Evolutionary conservation across 1,284 basidiomycete genomes (phyloP).

Genomic region (Chalciporus sp.): DNA sequence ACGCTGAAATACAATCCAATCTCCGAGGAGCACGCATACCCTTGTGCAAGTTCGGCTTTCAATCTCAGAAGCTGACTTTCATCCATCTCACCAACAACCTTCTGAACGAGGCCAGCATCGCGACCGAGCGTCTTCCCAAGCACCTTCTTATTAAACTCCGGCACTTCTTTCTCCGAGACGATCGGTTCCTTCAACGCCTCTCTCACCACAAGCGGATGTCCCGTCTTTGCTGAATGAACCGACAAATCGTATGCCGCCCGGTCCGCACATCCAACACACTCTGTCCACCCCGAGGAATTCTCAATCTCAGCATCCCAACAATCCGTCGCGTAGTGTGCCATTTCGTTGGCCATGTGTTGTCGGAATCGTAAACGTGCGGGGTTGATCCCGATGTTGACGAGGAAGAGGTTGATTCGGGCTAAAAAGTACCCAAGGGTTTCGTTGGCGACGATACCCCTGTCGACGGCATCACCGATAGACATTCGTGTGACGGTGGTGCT

Average conservation of each 20-base stretch:
- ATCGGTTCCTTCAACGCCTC: constrained; percentile 85
- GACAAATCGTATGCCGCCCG: constrained; percentile 92
- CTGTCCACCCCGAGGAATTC: constrained; percentile 95
- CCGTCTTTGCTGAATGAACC: constrained; percentile 65
- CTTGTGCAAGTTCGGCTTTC: constrained; percentile 75
- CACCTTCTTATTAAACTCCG: constrained; percentile 86
- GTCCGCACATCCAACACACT: constrained; percentile 99
- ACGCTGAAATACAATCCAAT: constrained; percentile 6
- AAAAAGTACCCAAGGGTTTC: constrained; percentile 98
- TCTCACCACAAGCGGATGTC: constrained; percentile 78
- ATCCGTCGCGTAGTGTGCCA: constrained; percentile 99
- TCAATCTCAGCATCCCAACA: constrained; percentile 99
- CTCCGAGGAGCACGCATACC: constrained; percentile 49
- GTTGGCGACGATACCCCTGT: constrained; percentile 88
- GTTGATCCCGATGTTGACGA: constrained; percentile 92
- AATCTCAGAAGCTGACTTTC: constrained; percentile 72
- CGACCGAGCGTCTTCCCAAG: constrained; percentile 91
- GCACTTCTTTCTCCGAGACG: constrained; percentile 71
- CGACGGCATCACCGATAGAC: constrained; percentile 89
- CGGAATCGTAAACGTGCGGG: constrained; percentile 87
- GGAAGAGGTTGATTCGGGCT: constrained; percentile 89
- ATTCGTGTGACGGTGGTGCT: constrained; percentile 67
- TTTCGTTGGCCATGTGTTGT: constrained; percentile 97
- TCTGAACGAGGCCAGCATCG: constrained; percentile 77
- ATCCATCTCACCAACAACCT: constrained; percentile 67